A percentile compares a stretch with the other conserved stretches of the same genome.
These are phyloP conservation scores for Penicillium subrubescens DNA, from an alignment of 495 filamentous ascomycete genomes.

Conservation along the genomic window DNA sequence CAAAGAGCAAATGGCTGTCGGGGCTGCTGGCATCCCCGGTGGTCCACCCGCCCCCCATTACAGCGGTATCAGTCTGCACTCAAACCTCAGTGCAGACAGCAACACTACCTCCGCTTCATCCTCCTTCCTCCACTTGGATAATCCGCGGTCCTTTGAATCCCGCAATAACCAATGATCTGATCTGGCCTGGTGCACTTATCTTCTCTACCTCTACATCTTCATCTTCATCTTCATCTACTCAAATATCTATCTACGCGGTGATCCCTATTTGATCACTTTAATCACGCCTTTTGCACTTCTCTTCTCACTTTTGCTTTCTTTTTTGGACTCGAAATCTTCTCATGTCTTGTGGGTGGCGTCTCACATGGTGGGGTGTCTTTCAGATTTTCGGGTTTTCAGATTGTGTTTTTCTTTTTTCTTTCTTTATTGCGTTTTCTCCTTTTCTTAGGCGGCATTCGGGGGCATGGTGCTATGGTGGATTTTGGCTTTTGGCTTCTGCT, in stretches of 20 bases:
- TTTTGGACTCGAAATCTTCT: not conserved
- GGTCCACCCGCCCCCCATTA: constrained; percentile 16
- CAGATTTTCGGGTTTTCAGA: constrained; percentile 12
- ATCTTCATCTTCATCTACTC: not conserved
- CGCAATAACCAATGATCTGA: constrained; percentile 16
- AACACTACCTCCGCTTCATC: constrained; percentile 35
- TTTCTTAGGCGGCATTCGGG: constrained; percentile 24
- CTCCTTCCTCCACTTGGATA: constrained; percentile 34
- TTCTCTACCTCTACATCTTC: not conserved
- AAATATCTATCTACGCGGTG: not conserved
- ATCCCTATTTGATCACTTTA: not conserved
- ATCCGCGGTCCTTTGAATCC: constrained; percentile 22
- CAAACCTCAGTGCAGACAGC: constrained; percentile 24
- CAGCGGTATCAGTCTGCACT: constrained; percentile 15
- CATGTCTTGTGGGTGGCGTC: constrained; percentile 24
- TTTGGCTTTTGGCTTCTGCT: constrained; percentile 10
- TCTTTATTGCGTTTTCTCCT: no score
- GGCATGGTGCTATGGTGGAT: constrained; percentile 29
- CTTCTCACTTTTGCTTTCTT: not conserved
- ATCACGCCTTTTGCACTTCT: constrained; percentile 18
- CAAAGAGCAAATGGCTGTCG: constrained; percentile 47
- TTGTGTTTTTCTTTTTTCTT: not conserved
- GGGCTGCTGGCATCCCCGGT: constrained; percentile 33
- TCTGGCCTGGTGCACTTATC: constrained; percentile 4
- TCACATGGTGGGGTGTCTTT: constrained; percentile 19